Base-by-base conservation (phyloP, 257 asterid species). In the Galeopsis tetrahit region DNA sequence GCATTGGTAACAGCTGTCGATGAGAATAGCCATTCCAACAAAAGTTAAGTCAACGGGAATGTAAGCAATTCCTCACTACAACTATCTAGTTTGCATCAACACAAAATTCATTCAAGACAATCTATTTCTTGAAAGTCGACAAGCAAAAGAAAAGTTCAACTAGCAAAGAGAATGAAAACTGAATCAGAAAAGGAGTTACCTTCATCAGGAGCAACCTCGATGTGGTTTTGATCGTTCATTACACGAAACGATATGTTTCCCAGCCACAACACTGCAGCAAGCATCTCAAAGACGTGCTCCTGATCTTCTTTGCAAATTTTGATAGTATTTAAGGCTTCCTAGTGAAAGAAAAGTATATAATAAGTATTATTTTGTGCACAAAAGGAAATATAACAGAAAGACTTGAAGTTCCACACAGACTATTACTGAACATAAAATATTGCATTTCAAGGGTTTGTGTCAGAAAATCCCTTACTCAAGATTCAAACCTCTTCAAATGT, bases 191-290 rank as follows among this genome's bases (percentile, higher is more conserved):
- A 34, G 49, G n/a, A 77, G 66, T 59, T 75, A 95, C 98, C 99
- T 95, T 95, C 99, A 83, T 84, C 85, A 76, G 78, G 77, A 57
- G 83, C 90, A 62, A 92, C 89, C 71, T 92, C 96, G 63, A 85
- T 74, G 75, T 86, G 91, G 82, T 83, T 85, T 82, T 85, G 95
- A 62, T 81, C 73, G 88, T 86, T 92, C 56, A 76, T 80, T 38
- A 83, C 95, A 58, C 69, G 79, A 82, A 95, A 95, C 7, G 96
- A 83, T 72, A 92, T 90, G 86, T 95, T 90, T 69, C 99, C 99
- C 79, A 95, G 82, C 99, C 99, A 95, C 77, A 95, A 77, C 68
- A 95, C 93, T 38, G 98, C 93, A 77, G 98, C 91, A 80, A 90
- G 86, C 93, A 92, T 85, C 86, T 82, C 89, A 75, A 95, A 90